Percentiles rank a stretch among this genome's conserved stretches.
Conservation (phyloP, 1,284 basidiomycete species). For the Phellopilus nigrolimitatus region DNA sequence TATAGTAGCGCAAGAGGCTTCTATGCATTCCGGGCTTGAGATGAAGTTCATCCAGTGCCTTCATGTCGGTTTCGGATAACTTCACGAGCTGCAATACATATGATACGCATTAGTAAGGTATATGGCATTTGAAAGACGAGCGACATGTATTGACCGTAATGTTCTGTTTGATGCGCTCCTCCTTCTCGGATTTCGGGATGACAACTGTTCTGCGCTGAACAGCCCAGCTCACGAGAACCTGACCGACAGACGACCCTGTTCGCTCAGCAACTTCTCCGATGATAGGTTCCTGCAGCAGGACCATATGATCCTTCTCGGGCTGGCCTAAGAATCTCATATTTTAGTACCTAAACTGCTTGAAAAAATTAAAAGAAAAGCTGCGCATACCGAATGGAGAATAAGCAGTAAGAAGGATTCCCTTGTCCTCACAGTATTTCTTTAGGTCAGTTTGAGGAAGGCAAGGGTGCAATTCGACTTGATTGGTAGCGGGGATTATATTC, state of each 20-base stretch:
- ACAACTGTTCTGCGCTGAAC: slow-evolving; percentile 39
- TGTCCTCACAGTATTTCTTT: slow-evolving; percentile 47
- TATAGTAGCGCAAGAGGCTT: slow-evolving; percentile 36
- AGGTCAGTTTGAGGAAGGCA: slow-evolving; percentile 53
- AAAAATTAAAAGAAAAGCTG: not conserved
- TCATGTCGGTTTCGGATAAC: slow-evolving; percentile 29
- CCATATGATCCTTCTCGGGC: slow-evolving; percentile 1
- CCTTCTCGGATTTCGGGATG: slow-evolving; percentile 43
- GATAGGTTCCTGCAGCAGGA: slow-evolving; percentile 23
- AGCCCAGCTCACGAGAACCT: slow-evolving; percentile 49
- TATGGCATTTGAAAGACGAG: not conserved
- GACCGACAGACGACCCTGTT: slow-evolving; percentile 41
- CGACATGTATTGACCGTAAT: slow-evolving; percentile 27
- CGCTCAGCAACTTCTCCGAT: slow-evolving; percentile 44
- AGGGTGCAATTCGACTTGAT: slow-evolving; percentile 63
- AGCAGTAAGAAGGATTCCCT: slow-evolving; percentile 61
- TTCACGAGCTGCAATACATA: slow-evolving; percentile 26
- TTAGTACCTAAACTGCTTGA: not conserved
- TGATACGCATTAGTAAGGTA: slow-evolving; percentile 24
- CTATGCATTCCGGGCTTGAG: slow-evolving; percentile 42
- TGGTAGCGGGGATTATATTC: slow-evolving; percentile 49
- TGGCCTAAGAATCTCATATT: not conserved
- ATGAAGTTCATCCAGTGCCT: slow-evolving; percentile 36
- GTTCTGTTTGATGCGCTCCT: slow-evolving; percentile 38
- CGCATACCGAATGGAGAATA: slow-evolving; percentile 60